Evolutionary conservation across 208 protist species (phyloP).

Genomic region (Leptomonas pyrrhocoris): DNA sequence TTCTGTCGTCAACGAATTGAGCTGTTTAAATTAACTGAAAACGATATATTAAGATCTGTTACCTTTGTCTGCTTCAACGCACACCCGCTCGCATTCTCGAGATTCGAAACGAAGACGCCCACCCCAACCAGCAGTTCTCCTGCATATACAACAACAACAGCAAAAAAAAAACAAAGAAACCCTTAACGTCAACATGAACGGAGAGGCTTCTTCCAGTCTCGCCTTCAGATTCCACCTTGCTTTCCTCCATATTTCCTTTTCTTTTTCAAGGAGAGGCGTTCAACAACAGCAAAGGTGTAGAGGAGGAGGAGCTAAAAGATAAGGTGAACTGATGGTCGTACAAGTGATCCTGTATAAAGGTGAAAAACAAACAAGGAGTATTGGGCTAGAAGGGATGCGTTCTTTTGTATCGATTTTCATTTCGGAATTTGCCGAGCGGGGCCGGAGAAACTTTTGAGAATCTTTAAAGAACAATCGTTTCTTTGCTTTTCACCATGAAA

Average conservation of each 20-base stretch:
- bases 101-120: background rate
- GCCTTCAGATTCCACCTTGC: background rate
- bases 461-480: background rate
- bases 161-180: background rate
- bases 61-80: conserved; percentile 1
- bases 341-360: background rate
- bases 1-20: background rate
- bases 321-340: too few species aligned
- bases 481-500: background rate
- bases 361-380: background rate
- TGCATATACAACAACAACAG: background rate
- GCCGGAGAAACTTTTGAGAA: background rate
- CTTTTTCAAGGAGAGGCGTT: too few species aligned
- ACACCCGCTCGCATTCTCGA: conserved; percentile 11
- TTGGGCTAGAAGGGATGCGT: background rate
- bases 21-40: background rate
- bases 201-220: background rate
- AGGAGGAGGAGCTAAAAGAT: too few species aligned
- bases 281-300: background rate
- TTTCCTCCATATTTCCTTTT: too few species aligned
- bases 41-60: background rate
- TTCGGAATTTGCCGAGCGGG: conserved; percentile 15
- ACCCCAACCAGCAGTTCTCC: background rate
- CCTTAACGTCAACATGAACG: too few species aligned
- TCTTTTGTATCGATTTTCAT: background rate